Percentiles rank a stretch among this genome's conserved stretches.
Conservation (phyloP, 129 eudicot genomes). For the Tanacetum coccineum region DNA sequence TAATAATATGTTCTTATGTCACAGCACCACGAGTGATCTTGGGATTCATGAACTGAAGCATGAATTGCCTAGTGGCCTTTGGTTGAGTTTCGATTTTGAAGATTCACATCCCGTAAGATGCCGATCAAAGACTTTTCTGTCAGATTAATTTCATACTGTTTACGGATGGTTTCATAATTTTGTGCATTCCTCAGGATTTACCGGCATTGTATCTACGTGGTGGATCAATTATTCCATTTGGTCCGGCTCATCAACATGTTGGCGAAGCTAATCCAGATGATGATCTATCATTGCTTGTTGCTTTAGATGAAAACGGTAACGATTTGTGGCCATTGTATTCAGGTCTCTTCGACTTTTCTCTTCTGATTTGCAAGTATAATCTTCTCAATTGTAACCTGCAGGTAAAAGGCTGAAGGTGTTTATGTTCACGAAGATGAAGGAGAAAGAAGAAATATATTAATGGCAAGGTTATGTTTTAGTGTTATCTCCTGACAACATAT, state of each 20-base stretch:
- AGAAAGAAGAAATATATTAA: conserved; percentile 78
- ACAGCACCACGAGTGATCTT: conserved; percentile 56
- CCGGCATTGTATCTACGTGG: conserved; percentile 79
- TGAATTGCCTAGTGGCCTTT: conserved; percentile 73
- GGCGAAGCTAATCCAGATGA: conserved; percentile 76
- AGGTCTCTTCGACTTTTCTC: not conserved
- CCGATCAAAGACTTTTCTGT: not conserved
- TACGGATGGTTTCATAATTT: no score
- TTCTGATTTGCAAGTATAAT: not conserved
- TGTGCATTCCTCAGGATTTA: conserved; percentile 51
- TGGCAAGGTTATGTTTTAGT: no score
- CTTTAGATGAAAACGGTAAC: conserved; percentile 78
- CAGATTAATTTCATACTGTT: no score
- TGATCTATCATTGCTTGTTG: conserved; percentile 70
- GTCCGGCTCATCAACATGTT: conserved; percentile 73
- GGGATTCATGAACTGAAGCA: conserved; percentile 60
- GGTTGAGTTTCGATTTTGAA: conserved; percentile 88
- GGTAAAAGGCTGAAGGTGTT: conserved; percentile 78
- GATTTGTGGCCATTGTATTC: not conserved
- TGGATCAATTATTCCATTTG: conserved; percentile 86
- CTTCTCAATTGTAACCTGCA: not conserved
- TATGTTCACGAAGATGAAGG: conserved; percentile 95
- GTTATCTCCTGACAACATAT: conserved; percentile 77
- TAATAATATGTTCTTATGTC: conserved; percentile 15
- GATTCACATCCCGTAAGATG: conserved; percentile 81